Conservation (phyloP, 768 basidiomycete species). For the Termitomyces sp. region DNA sequence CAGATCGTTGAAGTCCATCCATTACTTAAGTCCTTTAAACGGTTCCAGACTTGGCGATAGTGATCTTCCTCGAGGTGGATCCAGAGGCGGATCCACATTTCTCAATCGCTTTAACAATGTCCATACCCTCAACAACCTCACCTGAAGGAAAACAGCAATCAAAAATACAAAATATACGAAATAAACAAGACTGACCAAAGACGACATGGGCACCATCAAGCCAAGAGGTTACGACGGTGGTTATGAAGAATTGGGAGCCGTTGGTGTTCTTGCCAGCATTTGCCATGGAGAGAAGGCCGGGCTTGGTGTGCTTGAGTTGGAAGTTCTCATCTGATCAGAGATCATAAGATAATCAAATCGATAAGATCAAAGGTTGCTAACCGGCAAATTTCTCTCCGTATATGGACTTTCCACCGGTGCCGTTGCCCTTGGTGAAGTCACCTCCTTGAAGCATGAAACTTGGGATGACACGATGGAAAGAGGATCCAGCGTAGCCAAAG, state of each 20-base stretch:
- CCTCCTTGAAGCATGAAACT: slow-evolving; percentile 88
- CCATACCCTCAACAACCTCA: slow-evolving; percentile 63
- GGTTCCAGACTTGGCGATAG: slow-evolving; percentile 51
- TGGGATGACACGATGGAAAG: slow-evolving; percentile 83
- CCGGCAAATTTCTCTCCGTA: slow-evolving; percentile 66
- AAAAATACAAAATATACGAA: background rate
- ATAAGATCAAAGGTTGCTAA: slow-evolving; percentile 17
- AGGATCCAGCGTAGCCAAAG: slow-evolving; percentile 61
- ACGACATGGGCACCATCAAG: slow-evolving; percentile 84
- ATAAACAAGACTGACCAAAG: slow-evolving; percentile 49
- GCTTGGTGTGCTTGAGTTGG: slow-evolving; percentile 64
- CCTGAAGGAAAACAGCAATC: slow-evolving; percentile 24
- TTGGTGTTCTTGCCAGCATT: slow-evolving; percentile 82
- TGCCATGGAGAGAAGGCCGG: slow-evolving; percentile 70
- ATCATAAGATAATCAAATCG: background rate
- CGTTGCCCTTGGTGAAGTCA: slow-evolving; percentile 67
- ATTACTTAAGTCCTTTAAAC: slow-evolving; percentile 20
- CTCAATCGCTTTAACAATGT: slow-evolving; percentile 45
- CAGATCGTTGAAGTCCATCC: background rate
- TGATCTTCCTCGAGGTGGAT: slow-evolving; percentile 36
- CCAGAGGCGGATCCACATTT: slow-evolving; percentile 31
- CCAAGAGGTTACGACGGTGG: slow-evolving; percentile 72
- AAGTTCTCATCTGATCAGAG: slow-evolving; percentile 75
- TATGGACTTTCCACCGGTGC: slow-evolving; percentile 79
- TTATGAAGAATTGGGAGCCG: slow-evolving; percentile 87